A percentile compares a stretch with the other conserved stretches of the same genome.
Conservation (phyloP, 441 rosid species). For the Isatis lusitanica region DNA sequence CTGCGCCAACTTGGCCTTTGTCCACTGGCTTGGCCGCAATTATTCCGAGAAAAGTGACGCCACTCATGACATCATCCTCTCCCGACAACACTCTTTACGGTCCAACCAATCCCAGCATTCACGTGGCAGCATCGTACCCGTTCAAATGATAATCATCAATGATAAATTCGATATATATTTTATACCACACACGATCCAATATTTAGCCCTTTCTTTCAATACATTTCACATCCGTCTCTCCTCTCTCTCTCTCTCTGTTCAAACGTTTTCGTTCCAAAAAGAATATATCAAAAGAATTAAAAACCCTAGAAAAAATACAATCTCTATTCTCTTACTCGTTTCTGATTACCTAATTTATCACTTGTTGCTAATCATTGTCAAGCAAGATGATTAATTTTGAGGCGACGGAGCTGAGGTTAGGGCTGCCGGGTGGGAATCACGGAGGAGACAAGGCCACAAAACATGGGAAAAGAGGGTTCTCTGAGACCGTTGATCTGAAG, state of each 20-base stretch:
- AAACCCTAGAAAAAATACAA: not conserved
- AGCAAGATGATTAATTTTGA: slow-evolving; percentile 60
- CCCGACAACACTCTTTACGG: slow-evolving; percentile 48
- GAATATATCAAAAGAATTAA: not conserved
- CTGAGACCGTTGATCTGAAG: slow-evolving; percentile 84
- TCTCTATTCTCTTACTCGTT: not conserved
- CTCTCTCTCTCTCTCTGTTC: slow-evolving; percentile 11
- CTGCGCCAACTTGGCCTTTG: slow-evolving; percentile 39
- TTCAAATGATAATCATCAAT: slow-evolving; percentile 20
- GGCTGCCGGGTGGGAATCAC: slow-evolving; percentile 57
- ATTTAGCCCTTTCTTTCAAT: slow-evolving; percentile 32
- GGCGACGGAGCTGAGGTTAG: slow-evolving; percentile 82
- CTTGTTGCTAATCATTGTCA: slow-evolving; percentile 1
- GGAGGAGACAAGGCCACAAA: slow-evolving; percentile 35
- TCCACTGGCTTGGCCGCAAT: slow-evolving; percentile 43
- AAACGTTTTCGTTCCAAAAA: not conserved
- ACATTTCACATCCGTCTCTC: slow-evolving; percentile 13
- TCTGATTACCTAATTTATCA: not conserved
- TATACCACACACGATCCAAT: slow-evolving; percentile 30
- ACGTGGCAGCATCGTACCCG: slow-evolving; percentile 54
- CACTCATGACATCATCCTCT: slow-evolving; percentile 61
- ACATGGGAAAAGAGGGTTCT: slow-evolving; percentile 79
- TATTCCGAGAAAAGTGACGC: slow-evolving; percentile 34
- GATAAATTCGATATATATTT: slow-evolving; percentile 23
- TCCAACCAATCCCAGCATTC: slow-evolving; percentile 37